Base-by-base conservation (phyloP, 2,329 filamentous ascomycete genomes). In the Fusarium austroafricanum region DNA sequence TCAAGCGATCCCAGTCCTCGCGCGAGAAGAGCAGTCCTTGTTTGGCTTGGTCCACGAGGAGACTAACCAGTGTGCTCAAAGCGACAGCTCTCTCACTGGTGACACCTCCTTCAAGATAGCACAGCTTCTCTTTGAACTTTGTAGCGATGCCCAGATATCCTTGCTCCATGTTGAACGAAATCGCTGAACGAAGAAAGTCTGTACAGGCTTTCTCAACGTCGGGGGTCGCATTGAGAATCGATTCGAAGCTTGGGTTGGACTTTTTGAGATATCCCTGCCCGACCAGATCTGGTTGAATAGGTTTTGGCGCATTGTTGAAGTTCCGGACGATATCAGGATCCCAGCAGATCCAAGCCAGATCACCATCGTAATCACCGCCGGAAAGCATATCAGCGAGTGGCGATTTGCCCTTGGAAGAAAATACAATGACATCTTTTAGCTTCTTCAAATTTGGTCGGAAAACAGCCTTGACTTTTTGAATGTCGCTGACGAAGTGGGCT, bases 311-410 rank as follows among this genome's bases (percentile, higher is more conserved):
- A 59, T 92, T 93, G 6, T 73, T 68, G 68, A 95, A 95, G n/a
- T 88, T 87, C 7, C 80, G 70, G 0, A 92, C 90, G 5, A 96
- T 83, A 0, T 79, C 77, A 0, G 82, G 79, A 28, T 94, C 91
- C 90, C 90, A 95, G 71, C 90, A 93, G 0, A 93, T 79, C 91
- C 91, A 94, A 6, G 91, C 87, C n/a, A 81, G 84, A 65, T 96
- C 92, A 0, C 92, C 92, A 68, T 95, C 92, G 65, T 94, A 95
- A 72, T 95, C 92, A 1, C 92, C 92, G 0, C 92, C 92, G 2
- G 91, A 92, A 0, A 95, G 81, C 71, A 90, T 89, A 10, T 88
- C 86, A 0, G 92, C 92, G 0, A 94, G 82, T 0, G 92, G 87
- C 1, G 79, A 80, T 26, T 83, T 74, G 0, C 91, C 91, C 61